Evolutionary conservation across 768 basidiomycete species (phyloP).

Genomic region (Lactarius quietus): DNA sequence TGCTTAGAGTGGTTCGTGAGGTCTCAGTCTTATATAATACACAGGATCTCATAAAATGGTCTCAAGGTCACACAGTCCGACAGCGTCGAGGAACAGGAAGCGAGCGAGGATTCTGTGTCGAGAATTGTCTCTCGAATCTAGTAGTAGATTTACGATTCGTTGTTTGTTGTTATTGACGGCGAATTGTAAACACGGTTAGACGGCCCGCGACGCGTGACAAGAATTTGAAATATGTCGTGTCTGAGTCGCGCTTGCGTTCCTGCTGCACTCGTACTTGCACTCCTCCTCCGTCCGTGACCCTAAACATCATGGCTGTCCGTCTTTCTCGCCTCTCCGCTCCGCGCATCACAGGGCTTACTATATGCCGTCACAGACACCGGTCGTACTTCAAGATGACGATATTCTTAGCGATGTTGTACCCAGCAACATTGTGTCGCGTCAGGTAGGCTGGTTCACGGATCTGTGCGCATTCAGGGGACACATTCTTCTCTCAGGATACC

Average conservation of each 20-base stretch:
- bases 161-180: neutral
- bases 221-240: neutral
- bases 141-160: neutral
- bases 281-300: neutral
- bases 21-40: neutral
- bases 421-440: slow-evolving; percentile 86
- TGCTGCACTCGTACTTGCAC: neutral
- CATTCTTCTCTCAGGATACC: slow-evolving; percentile 44
- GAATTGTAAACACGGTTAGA: neutral
- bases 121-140: slow-evolving; percentile 64
- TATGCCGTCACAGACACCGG: slow-evolving; percentile 17
- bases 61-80: slow-evolving; percentile 80
- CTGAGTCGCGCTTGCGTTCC: neutral
- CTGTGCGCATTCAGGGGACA: slow-evolving; percentile 14
- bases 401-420: slow-evolving; percentile 89
- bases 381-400: slow-evolving; percentile 57
- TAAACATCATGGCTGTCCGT: slow-evolving; percentile 27
- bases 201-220: slow-evolving; percentile 22
- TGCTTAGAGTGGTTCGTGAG: slow-evolving; percentile 52
- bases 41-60: neutral
- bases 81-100: slow-evolving; percentile 80
- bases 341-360: neutral
- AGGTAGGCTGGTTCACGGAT: slow-evolving; percentile 44
- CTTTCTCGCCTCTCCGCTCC: slow-evolving; percentile 4
- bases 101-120: slow-evolving; percentile 74